phyloP scores from a whole-genome alignment of 352 stramenopile genomes.

The Blastocystis sp. region DNA sequence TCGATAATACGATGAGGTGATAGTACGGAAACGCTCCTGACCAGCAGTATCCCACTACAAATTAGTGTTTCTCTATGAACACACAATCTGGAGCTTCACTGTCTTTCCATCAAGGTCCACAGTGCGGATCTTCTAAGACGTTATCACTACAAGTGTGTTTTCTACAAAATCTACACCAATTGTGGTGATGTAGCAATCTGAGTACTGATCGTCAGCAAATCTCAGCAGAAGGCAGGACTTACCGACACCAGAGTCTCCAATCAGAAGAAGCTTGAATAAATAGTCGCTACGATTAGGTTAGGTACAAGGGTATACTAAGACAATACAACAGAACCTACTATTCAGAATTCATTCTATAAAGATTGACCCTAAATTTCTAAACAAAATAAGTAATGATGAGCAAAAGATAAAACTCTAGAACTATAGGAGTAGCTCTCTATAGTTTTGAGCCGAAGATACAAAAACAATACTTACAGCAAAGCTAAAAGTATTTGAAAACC shows the following conservation, averaged over 20 bases:
- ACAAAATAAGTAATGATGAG: background rate
- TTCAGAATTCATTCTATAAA: constrained; percentile 78
- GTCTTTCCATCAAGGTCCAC: constrained; percentile 98
- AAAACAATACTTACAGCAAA: background rate
- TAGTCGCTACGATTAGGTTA: constrained; percentile 79
- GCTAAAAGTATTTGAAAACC: background rate
- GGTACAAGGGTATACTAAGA: background rate
- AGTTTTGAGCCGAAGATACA: background rate
- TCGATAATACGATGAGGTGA: constrained; percentile 97
- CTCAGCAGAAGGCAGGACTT: constrained; percentile 96
- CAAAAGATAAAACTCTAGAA: background rate
- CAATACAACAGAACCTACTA: constrained; percentile 71
- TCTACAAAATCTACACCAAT: constrained; percentile 98
- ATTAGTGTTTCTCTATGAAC: background rate
- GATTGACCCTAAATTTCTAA: background rate
- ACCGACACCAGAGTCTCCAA: constrained; percentile 91
- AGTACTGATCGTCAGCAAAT: constrained; percentile 99
- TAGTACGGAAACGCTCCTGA: constrained; percentile 98
- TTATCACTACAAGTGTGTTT: background rate
- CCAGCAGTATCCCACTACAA: constrained; percentile 94
- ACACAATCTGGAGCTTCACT: constrained; percentile 98
- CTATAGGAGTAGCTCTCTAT: background rate
- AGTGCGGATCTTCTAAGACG: constrained; percentile 88
- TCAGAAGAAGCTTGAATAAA: constrained; percentile 93
- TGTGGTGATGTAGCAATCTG: constrained; percentile 98